Conservation (phyloP, 108 stramenopile genomes). For the Conticribra weissflogii region DNA sequence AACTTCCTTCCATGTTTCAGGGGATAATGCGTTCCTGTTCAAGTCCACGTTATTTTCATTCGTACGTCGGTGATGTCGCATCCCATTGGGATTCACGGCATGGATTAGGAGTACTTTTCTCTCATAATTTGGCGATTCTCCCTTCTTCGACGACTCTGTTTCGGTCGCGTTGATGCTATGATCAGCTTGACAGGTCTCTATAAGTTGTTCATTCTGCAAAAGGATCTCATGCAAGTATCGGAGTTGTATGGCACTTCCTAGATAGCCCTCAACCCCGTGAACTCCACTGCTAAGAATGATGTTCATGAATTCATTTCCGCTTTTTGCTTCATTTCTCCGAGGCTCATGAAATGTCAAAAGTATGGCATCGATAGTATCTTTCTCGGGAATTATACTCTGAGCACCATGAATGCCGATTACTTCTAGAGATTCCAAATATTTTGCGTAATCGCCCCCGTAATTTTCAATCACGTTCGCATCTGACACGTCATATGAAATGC, state of each 20-base stretch:
- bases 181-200: too few species aligned
- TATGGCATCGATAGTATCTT: constrained; percentile 43
- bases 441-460: constrained; percentile 10
- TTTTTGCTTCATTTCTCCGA: background rate
- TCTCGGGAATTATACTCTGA: constrained; percentile 27
- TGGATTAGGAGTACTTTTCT: constrained; percentile 82
- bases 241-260: constrained; percentile 79
- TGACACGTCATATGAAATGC: constrained; percentile 39
- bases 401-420: background rate
- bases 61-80: constrained; percentile 70
- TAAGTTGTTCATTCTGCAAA: constrained; percentile 26
- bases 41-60: constrained; percentile 90
- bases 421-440: constrained; percentile 9
- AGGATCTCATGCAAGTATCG: constrained; percentile 54
- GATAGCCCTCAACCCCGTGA: constrained; percentile 88
- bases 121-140: background rate
- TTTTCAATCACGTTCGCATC: background rate
- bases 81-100: constrained; percentile 83
- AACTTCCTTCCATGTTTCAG: constrained; percentile 41
- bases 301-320: constrained; percentile 12
- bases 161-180: too few species aligned
- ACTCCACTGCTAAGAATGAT: constrained; percentile 72
- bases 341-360: constrained; percentile 23
- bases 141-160: too few species aligned
- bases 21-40: constrained; percentile 71